Evolutionary conservation across 164 flowering plant genomes (phyloP).

Genomic region (Vitis rotundifolia): DNA sequence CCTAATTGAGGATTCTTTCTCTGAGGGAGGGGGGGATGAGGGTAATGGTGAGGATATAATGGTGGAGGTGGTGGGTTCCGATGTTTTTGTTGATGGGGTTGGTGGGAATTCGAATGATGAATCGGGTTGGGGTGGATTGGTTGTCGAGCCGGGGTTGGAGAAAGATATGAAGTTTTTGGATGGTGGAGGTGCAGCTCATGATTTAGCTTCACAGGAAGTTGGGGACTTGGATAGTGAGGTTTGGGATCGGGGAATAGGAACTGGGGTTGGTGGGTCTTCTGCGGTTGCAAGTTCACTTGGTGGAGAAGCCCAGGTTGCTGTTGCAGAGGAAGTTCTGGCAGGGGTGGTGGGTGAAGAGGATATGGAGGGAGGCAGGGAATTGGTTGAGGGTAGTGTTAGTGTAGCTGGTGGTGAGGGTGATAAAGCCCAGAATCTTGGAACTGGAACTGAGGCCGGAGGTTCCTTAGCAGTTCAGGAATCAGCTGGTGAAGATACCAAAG

Average conservation of each 20-base stretch:
- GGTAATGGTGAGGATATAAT: conserved; percentile 28
- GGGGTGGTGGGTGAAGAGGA: neutral
- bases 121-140: conserved; percentile 2
- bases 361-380: neutral
- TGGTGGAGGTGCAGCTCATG: conserved; percentile 6
- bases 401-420: neutral
- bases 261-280: neutral
- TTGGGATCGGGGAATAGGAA: neutral
- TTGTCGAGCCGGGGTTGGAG: conserved; percentile 9
- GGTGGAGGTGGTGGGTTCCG: conserved; percentile 37
- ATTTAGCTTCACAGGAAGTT: neutral
- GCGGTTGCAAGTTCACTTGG: neutral
- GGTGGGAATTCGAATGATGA: conserved; percentile 13
- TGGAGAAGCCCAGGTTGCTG: conserved; percentile 12
- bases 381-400: neutral
- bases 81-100: conserved; percentile 30
- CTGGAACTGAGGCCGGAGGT: neutral
- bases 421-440: neutral
- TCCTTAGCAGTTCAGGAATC: neutral
- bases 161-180: neutral
- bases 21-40: conserved; percentile 8
- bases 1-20: conserved; percentile 6
- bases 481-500: neutral
- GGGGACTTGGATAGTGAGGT: neutral
- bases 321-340: neutral